These are phyloP conservation scores for Sungouiella blattae DNA, from an alignment of 805 yeast species.

Conservation along the genomic window DNA sequence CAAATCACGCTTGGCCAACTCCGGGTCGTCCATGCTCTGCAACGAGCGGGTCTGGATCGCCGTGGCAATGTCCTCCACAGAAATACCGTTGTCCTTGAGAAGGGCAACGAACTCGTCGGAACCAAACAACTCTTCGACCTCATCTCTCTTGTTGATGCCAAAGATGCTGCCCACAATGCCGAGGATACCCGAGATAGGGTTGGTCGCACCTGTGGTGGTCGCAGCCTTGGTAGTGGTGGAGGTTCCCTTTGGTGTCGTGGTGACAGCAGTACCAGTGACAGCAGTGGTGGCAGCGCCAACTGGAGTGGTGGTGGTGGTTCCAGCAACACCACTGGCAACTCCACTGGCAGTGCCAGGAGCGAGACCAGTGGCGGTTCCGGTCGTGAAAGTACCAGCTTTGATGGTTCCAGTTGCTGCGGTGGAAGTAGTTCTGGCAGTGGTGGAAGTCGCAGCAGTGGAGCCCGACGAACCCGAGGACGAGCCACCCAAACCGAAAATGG, in stretches of 20 bases:
- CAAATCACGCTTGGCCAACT: slow-evolving; percentile 9
- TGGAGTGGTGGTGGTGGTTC: slow-evolving; percentile 6
- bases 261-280: slow-evolving; percentile 5
- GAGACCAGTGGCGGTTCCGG: slow-evolving; percentile 5
- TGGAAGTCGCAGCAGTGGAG: slow-evolving; percentile 6
- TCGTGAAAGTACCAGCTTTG: no score
- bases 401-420: not conserved
- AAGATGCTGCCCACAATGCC: slow-evolving; percentile 1
- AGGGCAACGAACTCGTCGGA: slow-evolving; percentile 6
- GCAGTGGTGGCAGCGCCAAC: slow-evolving; percentile 6
- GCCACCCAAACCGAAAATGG: slow-evolving; percentile 5
- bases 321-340: no score
- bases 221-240: slow-evolving; percentile 14
- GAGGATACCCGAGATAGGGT: slow-evolving; percentile 2
- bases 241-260: slow-evolving; percentile 12
- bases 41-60: no score
- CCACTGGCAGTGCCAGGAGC: no score
- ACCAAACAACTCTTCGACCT: slow-evolving; percentile 4
- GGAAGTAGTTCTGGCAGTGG: slow-evolving; percentile 6
- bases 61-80: slow-evolving; percentile 6
- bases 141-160: slow-evolving; percentile 12
- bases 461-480: slow-evolving; percentile 3
- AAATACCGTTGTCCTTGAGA: slow-evolving; percentile 9
- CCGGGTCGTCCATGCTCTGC: not conserved
- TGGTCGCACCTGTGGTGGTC: slow-evolving; percentile 4